Percentiles rank a stretch among this genome's conserved stretches.
Conservation (phyloP, 352 stramenopile genomes). For the Pythium periplocum region DNA sequence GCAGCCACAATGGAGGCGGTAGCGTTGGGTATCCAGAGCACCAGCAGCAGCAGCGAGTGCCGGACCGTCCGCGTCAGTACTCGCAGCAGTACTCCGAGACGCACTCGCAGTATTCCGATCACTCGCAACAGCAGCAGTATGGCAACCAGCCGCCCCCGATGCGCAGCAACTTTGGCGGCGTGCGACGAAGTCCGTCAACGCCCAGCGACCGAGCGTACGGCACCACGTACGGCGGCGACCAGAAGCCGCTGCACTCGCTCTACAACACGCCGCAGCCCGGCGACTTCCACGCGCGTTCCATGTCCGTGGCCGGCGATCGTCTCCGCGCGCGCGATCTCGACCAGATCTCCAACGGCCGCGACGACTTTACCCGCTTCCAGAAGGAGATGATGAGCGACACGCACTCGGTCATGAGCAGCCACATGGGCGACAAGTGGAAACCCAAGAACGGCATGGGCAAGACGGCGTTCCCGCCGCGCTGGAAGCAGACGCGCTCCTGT, state of each 20-base stretch:
- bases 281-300: conserved; percentile 39
- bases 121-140: conserved; percentile 1
- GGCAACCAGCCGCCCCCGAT: neutral
- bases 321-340: conserved; percentile 62
- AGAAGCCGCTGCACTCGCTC: conserved; percentile 27
- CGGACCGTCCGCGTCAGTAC: too few species aligned
- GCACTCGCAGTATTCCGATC: too few species aligned
- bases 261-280: conserved; percentile 21
- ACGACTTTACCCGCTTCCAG: conserved; percentile 26
- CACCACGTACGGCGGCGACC: conserved; percentile 11
- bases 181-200: neutral
- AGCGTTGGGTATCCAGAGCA: too few species aligned
- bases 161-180: too few species aligned
- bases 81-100: too few species aligned
- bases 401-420: conserved; percentile 22
- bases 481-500: conserved; percentile 69
- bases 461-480: conserved; percentile 55
- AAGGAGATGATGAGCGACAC: conserved; percentile 29
- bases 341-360: conserved; percentile 44
- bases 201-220: conserved; percentile 2
- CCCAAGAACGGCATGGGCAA: conserved; percentile 9
- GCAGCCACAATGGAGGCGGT: too few species aligned
- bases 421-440: conserved; percentile 16
- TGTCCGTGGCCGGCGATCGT: conserved; percentile 51
- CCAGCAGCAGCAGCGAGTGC: too few species aligned